Conservation (phyloP, 768 basidiomycete genomes). For the Paxillus involutus region DNA sequence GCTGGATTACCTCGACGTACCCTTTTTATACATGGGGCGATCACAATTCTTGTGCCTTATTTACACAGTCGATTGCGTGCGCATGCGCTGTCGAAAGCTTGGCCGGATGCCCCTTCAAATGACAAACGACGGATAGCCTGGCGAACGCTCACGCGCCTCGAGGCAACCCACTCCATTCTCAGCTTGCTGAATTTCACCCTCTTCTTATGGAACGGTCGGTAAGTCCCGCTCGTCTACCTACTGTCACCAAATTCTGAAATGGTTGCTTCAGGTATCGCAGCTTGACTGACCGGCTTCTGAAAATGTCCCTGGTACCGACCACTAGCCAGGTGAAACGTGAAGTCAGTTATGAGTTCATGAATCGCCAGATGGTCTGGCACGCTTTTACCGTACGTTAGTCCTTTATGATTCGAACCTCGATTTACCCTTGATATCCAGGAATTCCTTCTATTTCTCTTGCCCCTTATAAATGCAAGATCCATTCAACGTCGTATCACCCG, state of each 20-base stretch:
- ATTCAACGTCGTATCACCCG: slow-evolving; percentile 58
- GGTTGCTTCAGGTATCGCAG: slow-evolving; percentile 73
- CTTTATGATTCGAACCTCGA: neutral
- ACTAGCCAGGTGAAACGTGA: slow-evolving; percentile 70
- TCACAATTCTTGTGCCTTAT: slow-evolving; percentile 80
- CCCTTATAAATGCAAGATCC: slow-evolving; percentile 70
- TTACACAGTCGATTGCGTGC: slow-evolving; percentile 70
- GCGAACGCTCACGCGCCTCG: slow-evolving; percentile 63
- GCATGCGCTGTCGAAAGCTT: slow-evolving; percentile 78
- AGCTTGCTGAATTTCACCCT: slow-evolving; percentile 74
- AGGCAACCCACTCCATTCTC: slow-evolving; percentile 63
- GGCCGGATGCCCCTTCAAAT: slow-evolving; percentile 88
- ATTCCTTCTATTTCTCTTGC: slow-evolving; percentile 90
- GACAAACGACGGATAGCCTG: slow-evolving; percentile 74
- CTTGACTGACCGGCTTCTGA: slow-evolving; percentile 73
- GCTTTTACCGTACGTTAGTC: slow-evolving; percentile 80
- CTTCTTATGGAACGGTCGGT: slow-evolving; percentile 89
- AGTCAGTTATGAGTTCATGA: slow-evolving; percentile 98
- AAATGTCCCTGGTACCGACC: slow-evolving; percentile 72
- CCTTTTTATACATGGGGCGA: slow-evolving; percentile 63
- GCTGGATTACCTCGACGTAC: slow-evolving; percentile 63
- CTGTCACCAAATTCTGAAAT: slow-evolving; percentile 1
- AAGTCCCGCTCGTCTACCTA: slow-evolving; percentile 26
- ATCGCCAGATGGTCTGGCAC: slow-evolving; percentile 99
- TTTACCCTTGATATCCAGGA: slow-evolving; percentile 56